These are phyloP conservation scores for Beauveria rudraprayagi DNA, from an alignment of 2,329 filamentous ascomycete genomes.

Conservation along the genomic window DNA sequence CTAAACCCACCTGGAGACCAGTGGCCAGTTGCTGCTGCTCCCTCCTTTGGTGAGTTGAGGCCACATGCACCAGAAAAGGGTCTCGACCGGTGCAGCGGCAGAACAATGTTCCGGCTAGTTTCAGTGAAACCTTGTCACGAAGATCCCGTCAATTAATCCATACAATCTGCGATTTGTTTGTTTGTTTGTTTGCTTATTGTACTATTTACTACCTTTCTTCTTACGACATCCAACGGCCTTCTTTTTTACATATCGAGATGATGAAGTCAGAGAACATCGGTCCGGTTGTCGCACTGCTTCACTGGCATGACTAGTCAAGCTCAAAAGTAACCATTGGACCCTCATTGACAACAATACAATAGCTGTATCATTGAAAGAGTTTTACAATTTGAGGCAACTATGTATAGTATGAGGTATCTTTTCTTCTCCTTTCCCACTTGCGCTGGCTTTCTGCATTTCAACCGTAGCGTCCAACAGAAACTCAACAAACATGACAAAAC, in stretches of 20 bases:
- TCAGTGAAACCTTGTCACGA: too few species aligned
- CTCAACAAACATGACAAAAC: background rate
- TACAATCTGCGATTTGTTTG: too few species aligned
- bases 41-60: constrained; percentile 28
- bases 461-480: constrained; percentile 10
- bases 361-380: constrained; percentile 14
- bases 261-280: too few species aligned
- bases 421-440: constrained; percentile 15
- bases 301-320: background rate
- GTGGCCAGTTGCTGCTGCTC: background rate
- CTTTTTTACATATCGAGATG: too few species aligned
- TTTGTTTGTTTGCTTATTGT: too few species aligned
- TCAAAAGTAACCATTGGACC: background rate
- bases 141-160: too few species aligned
- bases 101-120: constrained; percentile 26
- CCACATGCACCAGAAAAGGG: constrained; percentile 33
- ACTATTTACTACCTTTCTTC: too few species aligned
- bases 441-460: constrained; percentile 21
- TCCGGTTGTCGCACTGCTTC: background rate
- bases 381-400: constrained; percentile 27
- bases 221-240: too few species aligned
- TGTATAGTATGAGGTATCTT: constrained; percentile 20
- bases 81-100: constrained; percentile 16
- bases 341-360: background rate
- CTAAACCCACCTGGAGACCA: background rate